Evolutionary conservation across 116 monocot species (phyloP).

Genomic region (Trichopus zeylanicus): DNA sequence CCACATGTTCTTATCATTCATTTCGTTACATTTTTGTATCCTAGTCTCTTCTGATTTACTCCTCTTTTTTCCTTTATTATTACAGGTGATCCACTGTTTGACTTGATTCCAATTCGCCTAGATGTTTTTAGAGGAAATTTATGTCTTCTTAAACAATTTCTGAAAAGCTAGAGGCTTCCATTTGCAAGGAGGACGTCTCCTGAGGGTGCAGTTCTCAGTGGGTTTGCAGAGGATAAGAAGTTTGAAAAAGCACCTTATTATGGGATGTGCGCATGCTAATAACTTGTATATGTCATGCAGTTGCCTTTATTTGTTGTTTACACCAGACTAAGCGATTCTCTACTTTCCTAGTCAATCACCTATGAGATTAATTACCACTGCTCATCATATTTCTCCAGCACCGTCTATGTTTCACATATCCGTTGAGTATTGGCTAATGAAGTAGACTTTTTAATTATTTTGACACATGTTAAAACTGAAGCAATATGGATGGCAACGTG

Average conservation of each 20-base stretch:
- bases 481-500: no score
- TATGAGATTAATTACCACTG: no score
- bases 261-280: slow-evolving; percentile 54
- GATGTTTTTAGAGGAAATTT: slow-evolving; percentile 84
- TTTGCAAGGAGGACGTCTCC: slow-evolving; percentile 19
- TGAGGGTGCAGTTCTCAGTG: not conserved
- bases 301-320: not conserved
- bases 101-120: slow-evolving; percentile 80
- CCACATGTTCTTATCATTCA: no score
- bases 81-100: slow-evolving; percentile 81
- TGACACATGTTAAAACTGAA: no score
- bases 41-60: no score
- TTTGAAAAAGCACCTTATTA: slow-evolving; percentile 62
- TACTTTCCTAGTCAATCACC: no score
- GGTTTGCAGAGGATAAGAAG: slow-evolving; percentile 29
- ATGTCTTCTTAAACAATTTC: slow-evolving; percentile 47
- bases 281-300: not conserved
- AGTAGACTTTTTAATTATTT: no score
- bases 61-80: slow-evolving; percentile 7
- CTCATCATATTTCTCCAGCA: no score
- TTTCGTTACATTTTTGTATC: no score
- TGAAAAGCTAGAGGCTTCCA: slow-evolving; percentile 77
- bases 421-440: no score
- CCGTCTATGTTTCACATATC: no score
- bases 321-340: no score